Evolutionary conservation across 441 rosid genomes (phyloP).

Genomic region (Arabidopsis hybrid): DNA sequence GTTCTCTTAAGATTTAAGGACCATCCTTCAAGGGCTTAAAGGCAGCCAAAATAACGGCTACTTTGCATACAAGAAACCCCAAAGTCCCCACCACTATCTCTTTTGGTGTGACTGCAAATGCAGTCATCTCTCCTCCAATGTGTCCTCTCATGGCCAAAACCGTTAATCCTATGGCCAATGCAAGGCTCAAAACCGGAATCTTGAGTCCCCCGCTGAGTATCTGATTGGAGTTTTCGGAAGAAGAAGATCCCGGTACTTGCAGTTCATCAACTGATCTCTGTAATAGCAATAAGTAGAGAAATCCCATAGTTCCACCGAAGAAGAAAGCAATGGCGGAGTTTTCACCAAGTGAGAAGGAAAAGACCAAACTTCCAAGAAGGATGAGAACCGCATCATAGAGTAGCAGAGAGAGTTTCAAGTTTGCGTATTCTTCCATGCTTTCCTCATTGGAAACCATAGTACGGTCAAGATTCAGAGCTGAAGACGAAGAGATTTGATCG

Average conservation of each 20-base stretch:
- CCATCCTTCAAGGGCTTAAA: slow-evolving; percentile 60
- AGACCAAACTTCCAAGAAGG: slow-evolving; percentile 51
- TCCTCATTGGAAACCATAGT: slow-evolving; percentile 55
- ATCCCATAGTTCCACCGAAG: slow-evolving; percentile 73
- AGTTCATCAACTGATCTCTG: slow-evolving; percentile 82
- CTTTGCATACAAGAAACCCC: slow-evolving; percentile 88
- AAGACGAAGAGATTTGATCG: slow-evolving; percentile 35
- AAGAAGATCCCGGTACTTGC: slow-evolving; percentile 49
- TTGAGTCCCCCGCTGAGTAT: slow-evolving; percentile 40
- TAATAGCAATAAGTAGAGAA: slow-evolving; percentile 66
- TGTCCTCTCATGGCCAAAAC: slow-evolving; percentile 51
- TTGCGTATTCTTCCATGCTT: slow-evolving; percentile 86
- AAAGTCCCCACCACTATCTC: slow-evolving; percentile 72
- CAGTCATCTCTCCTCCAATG: slow-evolving; percentile 44
- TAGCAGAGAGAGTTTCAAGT: slow-evolving; percentile 77
- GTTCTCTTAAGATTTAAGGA: slow-evolving; percentile 20
- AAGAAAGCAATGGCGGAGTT: slow-evolving; percentile 70
- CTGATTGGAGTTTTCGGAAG: slow-evolving; percentile 42
- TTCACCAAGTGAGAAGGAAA: slow-evolving; percentile 55
- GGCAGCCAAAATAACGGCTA: slow-evolving; percentile 81
- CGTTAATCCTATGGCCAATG: slow-evolving; percentile 56
- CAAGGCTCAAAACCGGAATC: slow-evolving; percentile 57
- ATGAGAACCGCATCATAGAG: slow-evolving; percentile 72
- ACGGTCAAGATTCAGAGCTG: slow-evolving; percentile 31
- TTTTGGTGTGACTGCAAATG: slow-evolving; percentile 58